A percentile compares a stretch with the other conserved stretches of the same genome.
Evolutionary conservation across 129 eudicot genomes (phyloP).

Genomic region (Ambrosia artemisiifolia): DNA sequence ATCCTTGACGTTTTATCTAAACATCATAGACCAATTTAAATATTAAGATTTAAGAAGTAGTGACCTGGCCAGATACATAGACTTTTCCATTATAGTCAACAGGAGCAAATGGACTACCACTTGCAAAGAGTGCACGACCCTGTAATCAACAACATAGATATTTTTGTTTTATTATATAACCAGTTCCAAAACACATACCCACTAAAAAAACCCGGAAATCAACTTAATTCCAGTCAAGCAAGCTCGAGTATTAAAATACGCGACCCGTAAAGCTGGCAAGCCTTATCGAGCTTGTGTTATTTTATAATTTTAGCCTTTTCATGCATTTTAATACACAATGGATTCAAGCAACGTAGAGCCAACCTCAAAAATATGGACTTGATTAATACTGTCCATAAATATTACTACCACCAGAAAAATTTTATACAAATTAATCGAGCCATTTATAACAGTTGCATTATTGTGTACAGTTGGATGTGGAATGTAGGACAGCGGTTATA

Average conservation of each 20-base stretch:
- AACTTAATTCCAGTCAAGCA: background rate
- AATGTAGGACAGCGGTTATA: constrained; percentile 23
- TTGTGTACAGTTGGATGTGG: background rate
- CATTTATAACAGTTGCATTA: background rate
- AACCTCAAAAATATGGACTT: no score
- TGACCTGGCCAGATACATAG: constrained; percentile 87
- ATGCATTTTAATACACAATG: background rate
- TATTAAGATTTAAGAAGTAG: constrained; percentile 17
- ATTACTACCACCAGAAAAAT: background rate
- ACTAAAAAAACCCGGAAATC: background rate
- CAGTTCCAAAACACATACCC: background rate
- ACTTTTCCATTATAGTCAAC: constrained; percentile 71
- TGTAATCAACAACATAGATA: constrained; percentile 24
- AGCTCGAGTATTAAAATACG: background rate
- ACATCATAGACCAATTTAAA: background rate
- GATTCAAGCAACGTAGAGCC: no score
- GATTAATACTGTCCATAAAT: background rate
- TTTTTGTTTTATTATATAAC: background rate
- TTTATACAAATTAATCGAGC: background rate
- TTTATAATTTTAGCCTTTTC: background rate
- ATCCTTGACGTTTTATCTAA: background rate
- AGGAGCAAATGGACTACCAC: constrained; percentile 96
- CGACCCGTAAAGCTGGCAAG: no score
- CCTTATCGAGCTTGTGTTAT: background rate
- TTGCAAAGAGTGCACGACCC: constrained; percentile 94